These are phyloP conservation scores for Trichoderma sp. DNA, from an alignment of 2,329 filamentous ascomycete genomes.

Conservation along the genomic window DNA sequence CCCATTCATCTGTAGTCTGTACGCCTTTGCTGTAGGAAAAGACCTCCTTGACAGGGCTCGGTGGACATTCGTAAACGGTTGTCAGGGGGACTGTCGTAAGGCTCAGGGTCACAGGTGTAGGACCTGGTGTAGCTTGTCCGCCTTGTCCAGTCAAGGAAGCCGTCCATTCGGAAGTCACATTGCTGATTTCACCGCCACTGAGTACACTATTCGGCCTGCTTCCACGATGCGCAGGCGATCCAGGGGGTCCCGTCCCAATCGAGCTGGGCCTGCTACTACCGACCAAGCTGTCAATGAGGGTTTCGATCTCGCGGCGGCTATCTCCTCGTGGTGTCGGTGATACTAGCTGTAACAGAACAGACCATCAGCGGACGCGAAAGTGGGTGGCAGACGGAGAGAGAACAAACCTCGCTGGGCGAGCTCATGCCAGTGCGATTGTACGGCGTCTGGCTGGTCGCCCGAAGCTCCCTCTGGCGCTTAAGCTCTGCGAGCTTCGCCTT, in stretches of 20 bases:
- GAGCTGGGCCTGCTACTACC: constrained; percentile 73
- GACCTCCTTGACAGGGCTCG: constrained; percentile 74
- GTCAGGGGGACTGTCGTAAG: constrained; percentile 71
- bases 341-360: constrained; percentile 43
- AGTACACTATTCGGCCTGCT: constrained; percentile 88
- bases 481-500: constrained; percentile 96
- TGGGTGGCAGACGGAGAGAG: constrained; percentile 18
- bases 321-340: constrained; percentile 70
- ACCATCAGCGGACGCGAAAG: constrained; percentile 1
- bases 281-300: constrained; percentile 79
- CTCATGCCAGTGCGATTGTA: constrained; percentile 67
- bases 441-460: constrained; percentile 68
- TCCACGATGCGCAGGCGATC: constrained; percentile 63
- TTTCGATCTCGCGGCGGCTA: constrained; percentile 75
- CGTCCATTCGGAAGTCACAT: constrained; percentile 63
- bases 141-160: constrained; percentile 44
- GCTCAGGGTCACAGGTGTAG: constrained; percentile 56
- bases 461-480: constrained; percentile 84
- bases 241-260: constrained; percentile 60
- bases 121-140: constrained; percentile 28
- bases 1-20: constrained; percentile 80
- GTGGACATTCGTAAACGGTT: constrained; percentile 77
- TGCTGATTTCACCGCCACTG: constrained; percentile 77
- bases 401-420: constrained; percentile 67
- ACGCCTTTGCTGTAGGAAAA: constrained; percentile 97